These are phyloP conservation scores for Nematocida major DNA, from an alignment of 371 early-diverging fungal genomes.

Conservation along the genomic window DNA sequence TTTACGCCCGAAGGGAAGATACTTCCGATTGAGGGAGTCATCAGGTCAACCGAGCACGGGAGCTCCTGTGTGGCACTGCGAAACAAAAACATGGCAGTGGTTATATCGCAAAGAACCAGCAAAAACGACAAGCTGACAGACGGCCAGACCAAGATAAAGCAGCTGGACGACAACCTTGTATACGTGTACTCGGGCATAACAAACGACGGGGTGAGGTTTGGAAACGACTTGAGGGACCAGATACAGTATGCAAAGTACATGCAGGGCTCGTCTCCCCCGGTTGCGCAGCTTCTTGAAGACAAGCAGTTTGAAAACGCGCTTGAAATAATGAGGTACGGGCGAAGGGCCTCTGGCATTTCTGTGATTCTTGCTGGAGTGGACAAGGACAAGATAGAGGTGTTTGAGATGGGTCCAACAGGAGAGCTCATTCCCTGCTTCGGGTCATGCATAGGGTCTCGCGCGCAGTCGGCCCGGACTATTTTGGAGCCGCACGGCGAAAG, in stretches of 20 bases:
- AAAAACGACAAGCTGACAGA: constrained; percentile 51
- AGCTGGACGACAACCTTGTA: constrained; percentile 51
- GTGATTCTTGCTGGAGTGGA: constrained; percentile 60
- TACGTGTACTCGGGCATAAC: constrained; percentile 65
- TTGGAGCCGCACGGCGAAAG: constrained; percentile 52
- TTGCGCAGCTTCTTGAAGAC: constrained; percentile 9
- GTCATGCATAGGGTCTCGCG: constrained; percentile 60
- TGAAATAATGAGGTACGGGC: constrained; percentile 47
- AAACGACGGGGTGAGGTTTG: constrained; percentile 63
- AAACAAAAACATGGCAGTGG: constrained; percentile 52
- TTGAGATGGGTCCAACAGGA: constrained; percentile 61
- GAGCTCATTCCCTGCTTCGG: constrained; percentile 50
- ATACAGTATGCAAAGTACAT: constrained; percentile 52
- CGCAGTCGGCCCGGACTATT: constrained; percentile 64
- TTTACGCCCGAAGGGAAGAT: constrained; percentile 64
- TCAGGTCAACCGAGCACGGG: constrained; percentile 59
- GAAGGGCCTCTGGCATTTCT: constrained; percentile 58
- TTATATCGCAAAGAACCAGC: constrained; percentile 59
- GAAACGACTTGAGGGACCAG: constrained; percentile 57
- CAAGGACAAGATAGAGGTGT: constrained; percentile 53
- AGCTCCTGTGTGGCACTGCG: constrained; percentile 56
- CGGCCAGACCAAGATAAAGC: constrained; percentile 55
- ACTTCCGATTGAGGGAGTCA: constrained; percentile 57
- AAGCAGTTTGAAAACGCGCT: constrained; percentile 37
- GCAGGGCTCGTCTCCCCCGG: constrained; percentile 15